Evolutionary conservation across 495 filamentous ascomycete species (phyloP), one percentile per base, ranked within the genome.

Genomic region (Tuber aestivum): DNA sequence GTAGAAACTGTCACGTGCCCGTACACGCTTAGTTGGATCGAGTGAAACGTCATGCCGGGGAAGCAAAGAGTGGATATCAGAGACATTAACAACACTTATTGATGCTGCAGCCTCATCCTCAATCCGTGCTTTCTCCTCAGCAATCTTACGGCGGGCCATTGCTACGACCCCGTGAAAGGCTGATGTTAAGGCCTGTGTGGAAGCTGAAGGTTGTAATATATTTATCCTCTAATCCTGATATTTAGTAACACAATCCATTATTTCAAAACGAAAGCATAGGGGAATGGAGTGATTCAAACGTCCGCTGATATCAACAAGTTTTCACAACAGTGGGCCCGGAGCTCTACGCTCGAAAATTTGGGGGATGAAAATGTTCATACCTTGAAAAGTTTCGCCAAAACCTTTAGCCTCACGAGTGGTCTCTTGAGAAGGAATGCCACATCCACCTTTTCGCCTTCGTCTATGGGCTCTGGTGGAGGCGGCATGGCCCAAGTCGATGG

Each of bases 341-440:
- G 50, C 18, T 21, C 70, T 18, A 35, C 1, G 56, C 44, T n/a
- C 37, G 23, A 71, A 44, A 71, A 6, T 6, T 16, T 40, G n/a
- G 16, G 70, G 21, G n/a, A 4, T 41, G 35, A 35, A 41, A 32
- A 44, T 21, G 70, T 35, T 48, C 84, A 78, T 83, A 89, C 91
- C 85, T 92, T 94, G 81, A 96, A 89, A 44, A 92, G 92, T 83
- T 93, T 97, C 38, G 90, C 87, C 73, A 98, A 88, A 84, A 94
- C 92, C 83, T 97, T 98, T 72, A 97, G 84, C 71, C 95, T 89
- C 21, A 97, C 92, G 61, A 98, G 85, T 4, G 95, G 95, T 71
- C 94, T 87, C 83, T 97, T 97, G 61, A 98, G 86, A 32, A 99
- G 85, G 82, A 93, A 97, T 18, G 94, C 95, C 74, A 99, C 95